These are phyloP conservation scores for Bipolaris zeicola DNA, from an alignment of 2,329 filamentous ascomycete species.

Conservation along the genomic window DNA sequence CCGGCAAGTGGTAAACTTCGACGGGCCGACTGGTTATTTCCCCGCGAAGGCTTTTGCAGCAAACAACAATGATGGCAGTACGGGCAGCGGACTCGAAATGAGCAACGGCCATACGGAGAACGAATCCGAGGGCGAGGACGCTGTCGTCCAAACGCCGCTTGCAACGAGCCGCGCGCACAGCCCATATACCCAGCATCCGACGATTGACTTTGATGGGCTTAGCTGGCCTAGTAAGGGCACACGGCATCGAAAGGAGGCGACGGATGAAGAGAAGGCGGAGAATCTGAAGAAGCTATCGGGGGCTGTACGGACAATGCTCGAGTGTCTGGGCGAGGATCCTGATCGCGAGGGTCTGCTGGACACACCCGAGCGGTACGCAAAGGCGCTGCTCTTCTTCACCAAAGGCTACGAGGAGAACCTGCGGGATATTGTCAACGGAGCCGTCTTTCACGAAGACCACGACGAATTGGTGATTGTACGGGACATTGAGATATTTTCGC, in stretches of 20 bases:
- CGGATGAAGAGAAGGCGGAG: slow-evolving; percentile 62
- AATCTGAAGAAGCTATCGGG: slow-evolving; percentile 66
- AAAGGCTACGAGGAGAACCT: slow-evolving; percentile 97
- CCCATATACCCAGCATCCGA: slow-evolving; percentile 57
- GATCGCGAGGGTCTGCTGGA: slow-evolving; percentile 67
- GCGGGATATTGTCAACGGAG: slow-evolving; percentile 86
- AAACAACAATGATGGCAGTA: slow-evolving; percentile 17
- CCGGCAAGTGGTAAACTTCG: slow-evolving; percentile 54
- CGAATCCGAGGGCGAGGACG: slow-evolving; percentile 60
- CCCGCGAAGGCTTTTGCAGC: slow-evolving; percentile 27
- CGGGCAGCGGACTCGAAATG: slow-evolving; percentile 23
- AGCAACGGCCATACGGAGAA: slow-evolving; percentile 47
- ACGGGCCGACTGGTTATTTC: slow-evolving; percentile 42
- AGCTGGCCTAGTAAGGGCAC: slow-evolving; percentile 67
- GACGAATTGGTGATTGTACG: slow-evolving; percentile 98
- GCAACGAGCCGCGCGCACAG: slow-evolving; percentile 58
- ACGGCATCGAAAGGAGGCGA: slow-evolving; percentile 63
- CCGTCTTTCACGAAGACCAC: slow-evolving; percentile 95
- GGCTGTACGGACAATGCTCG: slow-evolving; percentile 67
- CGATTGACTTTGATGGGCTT: slow-evolving; percentile 61
- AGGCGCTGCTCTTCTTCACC: slow-evolving; percentile 94
- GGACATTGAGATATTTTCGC: slow-evolving; percentile 91
- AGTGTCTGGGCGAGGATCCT: slow-evolving; percentile 70
- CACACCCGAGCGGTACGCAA: slow-evolving; percentile 85
- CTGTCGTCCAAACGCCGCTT: slow-evolving; percentile 57